Evolutionary conservation across 2,329 filamentous ascomycete species (phyloP), one percentile per base, ranked within the genome.

Genomic region (Incumbomyces lentus): DNA sequence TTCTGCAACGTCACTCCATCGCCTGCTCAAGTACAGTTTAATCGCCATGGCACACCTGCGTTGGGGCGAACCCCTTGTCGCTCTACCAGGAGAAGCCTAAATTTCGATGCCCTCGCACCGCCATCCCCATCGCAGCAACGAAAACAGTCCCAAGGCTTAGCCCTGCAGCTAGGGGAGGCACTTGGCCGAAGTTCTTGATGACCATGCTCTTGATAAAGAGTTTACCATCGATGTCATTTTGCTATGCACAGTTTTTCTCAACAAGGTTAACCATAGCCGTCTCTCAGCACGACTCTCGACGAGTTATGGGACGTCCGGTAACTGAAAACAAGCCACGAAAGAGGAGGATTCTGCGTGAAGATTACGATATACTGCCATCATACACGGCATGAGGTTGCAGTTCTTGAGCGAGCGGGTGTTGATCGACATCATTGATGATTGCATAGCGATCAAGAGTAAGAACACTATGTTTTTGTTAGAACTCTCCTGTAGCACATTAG

Each of bases 1-100:
- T 98, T 95, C 66, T 83, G 96, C 62, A 95, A 96, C 67, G 90
- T 96, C 63, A 95, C 92, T 6, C 92, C 92, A 0, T 95, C 87
- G 60, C 92, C 92, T 16, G 92, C 87, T 19, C 92, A 95, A 68
- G 86, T 81, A 56, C 76, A 81, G 8, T 95, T 88, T 85, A 64
- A 64, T 47, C 68, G 68, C 29, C 18, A 41, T 17, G 71, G 75
- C 29, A 81, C 78, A 30, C 78, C 78, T 14, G 69, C 68, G 13
- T 67, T 69, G 6, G 61, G 62, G 14, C 86, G 84, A 63, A 94
- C 88, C 0, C 88, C 87, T 10, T 70, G 71, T 48, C 86, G 79
- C 55, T 78, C 84, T 39, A 76, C 84, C n/a, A 72, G 86, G 58
- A 78, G 84, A 60, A 75, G 81, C 52, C 71, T 95, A 49, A 93